These are phyloP conservation scores for Fraxinus nigra DNA, from an alignment of 305 asterid species.

Conservation along the genomic window DNA sequence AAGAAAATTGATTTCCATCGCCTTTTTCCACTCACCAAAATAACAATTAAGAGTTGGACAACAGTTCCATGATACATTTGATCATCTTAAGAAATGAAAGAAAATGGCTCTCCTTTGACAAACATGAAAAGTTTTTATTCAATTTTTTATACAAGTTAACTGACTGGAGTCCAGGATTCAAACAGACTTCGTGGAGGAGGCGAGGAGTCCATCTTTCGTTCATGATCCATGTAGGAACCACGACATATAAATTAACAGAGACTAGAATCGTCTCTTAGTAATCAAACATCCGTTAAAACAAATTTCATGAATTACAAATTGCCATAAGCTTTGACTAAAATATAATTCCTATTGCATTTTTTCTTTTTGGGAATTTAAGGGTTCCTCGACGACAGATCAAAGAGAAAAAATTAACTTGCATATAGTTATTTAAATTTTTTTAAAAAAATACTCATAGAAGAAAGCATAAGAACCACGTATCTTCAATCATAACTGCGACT, in stretches of 20 bases:
- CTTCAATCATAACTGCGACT: neutral
- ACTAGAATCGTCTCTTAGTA: slow-evolving; percentile 13
- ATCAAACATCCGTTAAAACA: neutral
- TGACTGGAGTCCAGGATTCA: neutral
- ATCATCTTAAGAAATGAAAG: neutral
- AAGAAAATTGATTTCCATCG: neutral
- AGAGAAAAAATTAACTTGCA: neutral
- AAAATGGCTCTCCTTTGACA: neutral
- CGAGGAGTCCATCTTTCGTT: neutral
- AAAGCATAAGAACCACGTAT: neutral
- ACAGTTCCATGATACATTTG: neutral
- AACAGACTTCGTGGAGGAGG: neutral
- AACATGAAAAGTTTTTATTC: neutral
- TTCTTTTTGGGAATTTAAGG: neutral
- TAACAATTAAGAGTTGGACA: neutral
- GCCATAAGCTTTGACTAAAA: neutral
- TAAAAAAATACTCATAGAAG: neutral
- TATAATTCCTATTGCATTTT: neutral
- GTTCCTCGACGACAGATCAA: neutral
- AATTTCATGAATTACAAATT: slow-evolving; percentile 4
- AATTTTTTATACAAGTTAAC: neutral
- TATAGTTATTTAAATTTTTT: neutral
- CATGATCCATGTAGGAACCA: slow-evolving; percentile 12
- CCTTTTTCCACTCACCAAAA: neutral
- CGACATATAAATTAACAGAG: slow-evolving; percentile 1